Conservation (phyloP, 2,329 filamentous ascomycete species). For the Gaeumannomyces sp. region DNA sequence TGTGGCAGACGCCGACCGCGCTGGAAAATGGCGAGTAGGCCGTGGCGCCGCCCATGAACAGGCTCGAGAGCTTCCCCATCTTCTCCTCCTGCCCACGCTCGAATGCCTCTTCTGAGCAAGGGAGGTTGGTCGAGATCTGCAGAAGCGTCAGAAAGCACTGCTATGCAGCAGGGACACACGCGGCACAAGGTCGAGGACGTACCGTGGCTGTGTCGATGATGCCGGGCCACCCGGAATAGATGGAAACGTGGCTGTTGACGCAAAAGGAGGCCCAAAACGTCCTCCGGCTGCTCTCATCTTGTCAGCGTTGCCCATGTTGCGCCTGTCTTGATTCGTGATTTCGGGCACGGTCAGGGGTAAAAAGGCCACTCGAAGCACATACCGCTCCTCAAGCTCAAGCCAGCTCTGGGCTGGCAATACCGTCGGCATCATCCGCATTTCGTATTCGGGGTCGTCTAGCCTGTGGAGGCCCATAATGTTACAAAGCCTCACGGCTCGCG, state of each 20-base stretch:
- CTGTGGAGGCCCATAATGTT: constrained; percentile 84
- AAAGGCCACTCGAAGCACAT: neutral
- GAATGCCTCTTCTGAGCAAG: constrained; percentile 72
- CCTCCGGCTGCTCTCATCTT: constrained; percentile 40
- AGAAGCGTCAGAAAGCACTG: neutral
- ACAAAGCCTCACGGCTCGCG: constrained; percentile 61
- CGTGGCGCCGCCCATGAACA: constrained; percentile 45
- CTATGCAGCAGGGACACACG: neutral
- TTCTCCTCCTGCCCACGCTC: constrained; percentile 56
- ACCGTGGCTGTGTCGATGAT: constrained; percentile 67
- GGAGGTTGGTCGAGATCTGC: constrained; percentile 73
- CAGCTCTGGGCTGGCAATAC: constrained; percentile 69
- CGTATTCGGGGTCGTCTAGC: constrained; percentile 58
- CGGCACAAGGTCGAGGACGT: constrained; percentile 14
- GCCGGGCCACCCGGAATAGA: constrained; percentile 88
- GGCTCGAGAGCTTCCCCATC: constrained; percentile 57
- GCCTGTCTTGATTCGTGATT: neutral
- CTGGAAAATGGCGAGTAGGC: constrained; percentile 66
- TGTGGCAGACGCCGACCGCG: constrained; percentile 64
- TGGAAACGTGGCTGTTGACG: constrained; percentile 76
- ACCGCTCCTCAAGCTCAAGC: constrained; percentile 68
- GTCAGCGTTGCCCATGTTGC: neutral
- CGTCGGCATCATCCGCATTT: constrained; percentile 59
- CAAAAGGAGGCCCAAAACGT: constrained; percentile 84
- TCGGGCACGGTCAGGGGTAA: neutral